These are phyloP conservation scores for Lepidium africanum DNA, from an alignment of 345 rosid genomes.

Conservation along the genomic window DNA sequence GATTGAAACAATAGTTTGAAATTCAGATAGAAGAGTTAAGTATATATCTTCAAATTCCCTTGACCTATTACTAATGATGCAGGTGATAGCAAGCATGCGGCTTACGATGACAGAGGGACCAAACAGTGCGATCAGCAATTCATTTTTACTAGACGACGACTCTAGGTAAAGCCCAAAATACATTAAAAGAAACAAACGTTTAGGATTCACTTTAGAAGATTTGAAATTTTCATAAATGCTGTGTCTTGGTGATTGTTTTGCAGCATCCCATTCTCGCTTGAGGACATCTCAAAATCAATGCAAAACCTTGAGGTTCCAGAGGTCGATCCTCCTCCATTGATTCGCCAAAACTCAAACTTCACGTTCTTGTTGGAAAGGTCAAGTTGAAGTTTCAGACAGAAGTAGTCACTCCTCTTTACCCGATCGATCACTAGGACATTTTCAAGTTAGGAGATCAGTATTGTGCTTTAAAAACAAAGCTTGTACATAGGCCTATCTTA, in stretches of 20 bases:
- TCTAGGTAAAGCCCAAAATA: conserved; percentile 51
- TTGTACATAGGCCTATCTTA: conserved; percentile 9
- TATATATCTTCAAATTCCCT: neutral
- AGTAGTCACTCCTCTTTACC: neutral
- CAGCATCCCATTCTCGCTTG: conserved; percentile 91
- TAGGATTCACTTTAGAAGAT: neutral
- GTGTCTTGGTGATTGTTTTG: conserved; percentile 8
- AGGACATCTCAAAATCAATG: conserved; percentile 79
- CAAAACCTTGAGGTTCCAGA: conserved; percentile 62
- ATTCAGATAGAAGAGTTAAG: neutral
- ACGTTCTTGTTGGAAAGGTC: conserved; percentile 74
- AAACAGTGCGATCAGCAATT: conserved; percentile 57
- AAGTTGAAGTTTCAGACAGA: conserved; percentile 34
- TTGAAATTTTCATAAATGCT: neutral
- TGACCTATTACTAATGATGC: conserved; percentile 16
- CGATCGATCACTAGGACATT: conserved; percentile 17
- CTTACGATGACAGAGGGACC: conserved; percentile 56
- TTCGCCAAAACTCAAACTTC: conserved; percentile 77
- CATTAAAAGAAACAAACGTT: neutral
- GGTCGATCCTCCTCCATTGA: conserved; percentile 76
- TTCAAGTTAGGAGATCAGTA: conserved; percentile 18
- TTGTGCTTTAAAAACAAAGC: neutral
- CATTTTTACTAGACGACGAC: conserved; percentile 87
- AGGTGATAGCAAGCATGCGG: conserved; percentile 87
- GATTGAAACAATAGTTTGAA: neutral